Evolutionary conservation across 352 stramenopile species (phyloP), one percentile per base, ranked within the genome.

Genomic region (Phytophthora constricta): DNA sequence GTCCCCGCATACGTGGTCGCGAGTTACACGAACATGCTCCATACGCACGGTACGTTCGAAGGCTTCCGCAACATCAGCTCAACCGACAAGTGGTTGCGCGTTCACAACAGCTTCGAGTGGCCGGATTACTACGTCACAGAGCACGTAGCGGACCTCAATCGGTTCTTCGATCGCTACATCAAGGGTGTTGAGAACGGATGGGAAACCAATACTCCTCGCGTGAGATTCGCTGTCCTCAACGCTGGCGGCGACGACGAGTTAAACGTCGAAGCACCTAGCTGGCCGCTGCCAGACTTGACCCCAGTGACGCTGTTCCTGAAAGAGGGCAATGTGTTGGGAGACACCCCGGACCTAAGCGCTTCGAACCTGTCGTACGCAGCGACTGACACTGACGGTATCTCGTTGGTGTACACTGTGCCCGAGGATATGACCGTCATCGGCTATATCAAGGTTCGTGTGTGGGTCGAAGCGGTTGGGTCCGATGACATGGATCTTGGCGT

Each of bases 111-210:
- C 17, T 48, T 14, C 9, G 42, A 48, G 17, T 48, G 42, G 42
- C 42, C 42, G 17, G 42, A 48, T 14, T 48, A 48, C 42, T 48
- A 48, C 42, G 20, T 14, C 8, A n/a, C 42, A 14, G 42, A 48
- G 20, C 42, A 48, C 42, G 42, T 2, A 7, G 42, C 8, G 17
- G 47, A 54, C 19, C 47, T 54, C 23, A 9, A 19, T 10, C 19
- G 10, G 13, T 54, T 54, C 25, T 54, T 54, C 47, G 47, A 54
- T 22, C 47, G 47, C 23, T 54, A 54, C 25, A 17, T 54, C 7
- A 54, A 54, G 49, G 49, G 28, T 14, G 23, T 57, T 22, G 28
- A 57, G 26, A 57, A 57, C 28, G 49, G 49, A 17, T 57, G 49
- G 49, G 28, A 57, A 23, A 57, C 28, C 1, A 28, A 23, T 16